Evolutionary conservation across 179 eudicot species (phyloP), one percentile per base, ranked within the genome.

Genomic region (Drosera spatulata): DNA sequence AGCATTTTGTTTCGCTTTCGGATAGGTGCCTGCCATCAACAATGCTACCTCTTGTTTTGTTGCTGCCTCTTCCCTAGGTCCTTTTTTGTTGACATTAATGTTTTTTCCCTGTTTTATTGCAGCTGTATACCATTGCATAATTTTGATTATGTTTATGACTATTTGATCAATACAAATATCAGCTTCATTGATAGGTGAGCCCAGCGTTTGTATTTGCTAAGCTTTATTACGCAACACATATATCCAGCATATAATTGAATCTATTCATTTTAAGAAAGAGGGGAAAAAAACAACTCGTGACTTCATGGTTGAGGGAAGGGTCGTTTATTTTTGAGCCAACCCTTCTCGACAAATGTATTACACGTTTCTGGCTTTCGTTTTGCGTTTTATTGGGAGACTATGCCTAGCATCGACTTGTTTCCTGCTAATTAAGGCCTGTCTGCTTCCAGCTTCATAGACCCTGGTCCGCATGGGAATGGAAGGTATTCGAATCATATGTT

Each of bases 381-480:
- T 22, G 33, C 33, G 1, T 22, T 22, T 22, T 22, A 22, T 22
- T 22, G 33, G 33, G 33, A 22, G 33, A 22, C 33, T 22, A 22
- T 22, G 33, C 33, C 33, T 22, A 22, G 33, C 33, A 22, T 22
- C 33, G 33, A 22, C 33, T 22, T 59, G 68, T 60, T 66, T 41
- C 47, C 58, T 8, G 33, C 33, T 22, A 22, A 22, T 22, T 22
- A 22, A 22, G 33, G 1, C 0, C 33, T 59, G 68, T 60, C 64
- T 41, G 46, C 58, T 8, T 57, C 49, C 82, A 90, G 99, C 75
- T 94, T 94, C 69, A 79, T 69, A 69, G 99, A 94, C 80, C 99
- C 97, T 55, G 99, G 99, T 61, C 87, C 91, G 53, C 94, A 81
- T 83, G 99, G 99, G 60, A 94, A 74, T 74, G 96, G 85, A 60